These are phyloP conservation scores for Allomyces macrogynus DNA, from an alignment of 192 early-diverging fungal genomes.

Conservation along the genomic window DNA sequence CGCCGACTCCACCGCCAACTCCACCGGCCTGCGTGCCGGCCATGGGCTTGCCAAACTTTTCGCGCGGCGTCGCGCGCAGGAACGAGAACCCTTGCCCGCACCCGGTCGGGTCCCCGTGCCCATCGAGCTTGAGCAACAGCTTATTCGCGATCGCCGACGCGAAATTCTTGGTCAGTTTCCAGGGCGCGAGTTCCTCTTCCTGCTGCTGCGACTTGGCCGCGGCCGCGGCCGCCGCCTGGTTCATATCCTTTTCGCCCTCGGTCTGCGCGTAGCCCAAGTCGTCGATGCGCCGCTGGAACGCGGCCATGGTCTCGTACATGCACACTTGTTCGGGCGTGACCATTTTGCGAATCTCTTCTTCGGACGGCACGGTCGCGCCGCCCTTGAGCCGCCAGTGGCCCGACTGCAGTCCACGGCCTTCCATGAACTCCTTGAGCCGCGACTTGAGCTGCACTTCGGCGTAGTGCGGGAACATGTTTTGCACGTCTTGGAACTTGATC, in stretches of 20 bases:
- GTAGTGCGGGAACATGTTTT: no score
- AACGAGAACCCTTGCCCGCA: conserved; percentile 90
- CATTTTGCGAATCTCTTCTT: no score
- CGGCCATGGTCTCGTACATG: conserved; percentile 76
- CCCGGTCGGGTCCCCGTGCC: conserved; percentile 92
- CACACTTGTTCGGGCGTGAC: conserved; percentile 91
- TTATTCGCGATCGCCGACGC: conserved; percentile 80
- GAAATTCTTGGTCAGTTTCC: conserved; percentile 90
- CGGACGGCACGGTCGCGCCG: no score
- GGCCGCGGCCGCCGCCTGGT: conserved; percentile 45
- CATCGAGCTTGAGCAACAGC: conserved; percentile 84
- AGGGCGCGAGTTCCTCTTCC: conserved; percentile 84
- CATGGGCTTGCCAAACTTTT: no score
- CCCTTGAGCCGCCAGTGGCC: no score
- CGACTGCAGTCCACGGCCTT: no score
- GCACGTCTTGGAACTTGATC: no score
- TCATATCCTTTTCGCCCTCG: conserved; percentile 33
- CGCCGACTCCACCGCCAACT: no score
- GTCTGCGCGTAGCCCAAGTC: conserved; percentile 63
- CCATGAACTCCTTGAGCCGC: no score
- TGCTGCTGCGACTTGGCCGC: conserved; percentile 53
- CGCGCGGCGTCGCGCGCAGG: conserved; percentile 29
- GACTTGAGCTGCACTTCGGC: no score
- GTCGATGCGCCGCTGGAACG: conserved; percentile 75
- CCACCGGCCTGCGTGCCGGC: no score